A percentile compares a stretch with the other conserved stretches of the same genome.
These are phyloP conservation scores for Arthrobotrys entomopaga DNA, from an alignment of 2,329 filamentous ascomycete species.

Conservation along the genomic window DNA sequence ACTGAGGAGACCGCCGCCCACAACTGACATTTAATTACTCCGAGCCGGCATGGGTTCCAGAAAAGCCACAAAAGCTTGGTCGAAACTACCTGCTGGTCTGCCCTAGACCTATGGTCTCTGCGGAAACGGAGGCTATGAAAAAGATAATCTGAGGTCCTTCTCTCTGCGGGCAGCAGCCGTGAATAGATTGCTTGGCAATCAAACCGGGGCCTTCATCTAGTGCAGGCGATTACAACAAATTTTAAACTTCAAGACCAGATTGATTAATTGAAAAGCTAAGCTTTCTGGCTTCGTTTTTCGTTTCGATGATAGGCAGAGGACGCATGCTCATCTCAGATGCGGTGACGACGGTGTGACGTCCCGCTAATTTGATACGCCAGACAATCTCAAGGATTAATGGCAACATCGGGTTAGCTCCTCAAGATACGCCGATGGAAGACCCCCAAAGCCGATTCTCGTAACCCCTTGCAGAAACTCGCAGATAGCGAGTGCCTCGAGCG, in stretches of 20 bases:
- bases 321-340: too few relatives aligned
- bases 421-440: too few relatives aligned
- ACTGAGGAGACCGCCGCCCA: slow-evolving; percentile 3
- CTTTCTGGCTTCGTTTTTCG: too few relatives aligned
- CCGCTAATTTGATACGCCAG: background rate
- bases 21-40: slow-evolving; percentile 6
- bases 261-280: too few relatives aligned
- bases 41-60: slow-evolving; percentile 14
- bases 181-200: background rate
- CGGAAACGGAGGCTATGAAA: background rate
- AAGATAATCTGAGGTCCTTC: slow-evolving; percentile 12
- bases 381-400: background rate
- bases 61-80: slow-evolving; percentile 47
- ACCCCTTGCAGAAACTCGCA: slow-evolving; percentile 34
- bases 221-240: too few relatives aligned
- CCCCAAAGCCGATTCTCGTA: background rate
- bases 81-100: background rate
- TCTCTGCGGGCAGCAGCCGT: slow-evolving; percentile 9
- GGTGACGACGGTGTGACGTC: slow-evolving; percentile 16
- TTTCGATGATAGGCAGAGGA: too few relatives aligned
- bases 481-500: too few relatives aligned
- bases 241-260: too few relatives aligned
- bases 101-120: too few relatives aligned
- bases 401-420: too few relatives aligned
- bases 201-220: background rate